A percentile compares a stretch with the other conserved stretches of the same genome.
Evolutionary conservation across 257 asterid species (phyloP).

Genomic region (Scutellaria barbata): DNA sequence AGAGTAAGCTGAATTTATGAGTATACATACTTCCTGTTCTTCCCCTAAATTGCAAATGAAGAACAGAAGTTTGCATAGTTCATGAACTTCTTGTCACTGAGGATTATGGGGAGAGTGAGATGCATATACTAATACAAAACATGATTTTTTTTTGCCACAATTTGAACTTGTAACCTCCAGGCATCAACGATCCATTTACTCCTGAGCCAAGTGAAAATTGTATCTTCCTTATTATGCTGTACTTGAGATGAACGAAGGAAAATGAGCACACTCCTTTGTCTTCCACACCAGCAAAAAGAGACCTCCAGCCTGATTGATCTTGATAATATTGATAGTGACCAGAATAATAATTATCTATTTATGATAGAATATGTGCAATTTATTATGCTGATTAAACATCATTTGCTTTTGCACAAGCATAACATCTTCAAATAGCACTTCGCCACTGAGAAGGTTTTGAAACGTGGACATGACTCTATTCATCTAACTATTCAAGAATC

Average conservation of each 20-base stretch:
- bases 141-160: too few relatives aligned
- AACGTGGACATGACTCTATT: not conserved
- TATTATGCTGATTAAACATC: slow-evolving; percentile 12
- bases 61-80: too few relatives aligned
- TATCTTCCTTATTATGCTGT: slow-evolving; percentile 3
- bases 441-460: not conserved
- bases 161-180: too few relatives aligned
- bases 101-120: too few relatives aligned
- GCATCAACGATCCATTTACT: too few relatives aligned
- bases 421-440: not conserved
- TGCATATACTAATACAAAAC: too few relatives aligned
- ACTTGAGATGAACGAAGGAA: not conserved
- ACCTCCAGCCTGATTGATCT: slow-evolving; percentile 9
- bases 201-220: not conserved
- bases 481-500: not conserved
- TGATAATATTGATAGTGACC: not conserved
- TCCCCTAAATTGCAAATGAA: too few relatives aligned
- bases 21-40: too few relatives aligned
- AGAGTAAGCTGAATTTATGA: too few relatives aligned
- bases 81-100: too few relatives aligned
- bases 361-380: not conserved
- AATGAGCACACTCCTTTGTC: not conserved
- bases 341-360: slow-evolving; percentile 4
- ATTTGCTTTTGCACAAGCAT: slow-evolving; percentile 14
- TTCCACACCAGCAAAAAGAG: not conserved